phyloP scores from a whole-genome alignment of 371 early-diverging fungal species.

The Choanephora cucurbitarum region DNA sequence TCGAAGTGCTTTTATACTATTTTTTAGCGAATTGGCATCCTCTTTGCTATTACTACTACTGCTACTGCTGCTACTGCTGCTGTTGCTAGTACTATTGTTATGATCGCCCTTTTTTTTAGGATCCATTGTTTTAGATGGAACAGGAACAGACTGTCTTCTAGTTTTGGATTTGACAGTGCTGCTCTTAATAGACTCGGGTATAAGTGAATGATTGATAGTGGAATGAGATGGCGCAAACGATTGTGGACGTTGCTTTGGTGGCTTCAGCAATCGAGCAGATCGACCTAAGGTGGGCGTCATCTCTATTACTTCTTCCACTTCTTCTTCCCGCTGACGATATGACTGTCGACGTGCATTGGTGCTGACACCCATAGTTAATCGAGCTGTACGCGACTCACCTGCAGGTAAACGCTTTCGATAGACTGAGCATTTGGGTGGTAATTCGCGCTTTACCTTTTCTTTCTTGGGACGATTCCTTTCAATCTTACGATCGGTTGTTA shows the following conservation, averaged over 20 bases:
- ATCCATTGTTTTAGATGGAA: conserved; percentile 10
- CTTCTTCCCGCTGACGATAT: conserved; percentile 17
- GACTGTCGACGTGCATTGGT: conserved; percentile 34
- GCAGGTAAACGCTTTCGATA: conserved; percentile 41
- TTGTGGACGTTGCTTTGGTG: background rate
- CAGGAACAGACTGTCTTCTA: conserved; percentile 31
- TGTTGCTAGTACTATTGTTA: background rate
- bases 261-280: conserved; percentile 9
- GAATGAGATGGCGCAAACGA: background rate
- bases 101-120: conserved; percentile 2
- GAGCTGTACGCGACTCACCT: conserved; percentile 42
- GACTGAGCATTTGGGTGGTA: conserved; percentile 28
- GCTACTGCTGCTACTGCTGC: background rate
- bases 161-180: conserved; percentile 14
- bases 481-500: no score
- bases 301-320: background rate
- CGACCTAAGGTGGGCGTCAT: conserved; percentile 17
- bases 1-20: conserved; percentile 32
- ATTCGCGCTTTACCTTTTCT: conserved; percentile 4
- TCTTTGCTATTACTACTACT: conserved; percentile 4
- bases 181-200: conserved; percentile 19
- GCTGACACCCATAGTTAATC: conserved; percentile 49
- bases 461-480: no score
- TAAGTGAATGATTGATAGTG: conserved; percentile 14
- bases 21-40: conserved; percentile 18